phyloP scores from a whole-genome alignment of 257 asterid genomes.

The Cordia subcordata region DNA sequence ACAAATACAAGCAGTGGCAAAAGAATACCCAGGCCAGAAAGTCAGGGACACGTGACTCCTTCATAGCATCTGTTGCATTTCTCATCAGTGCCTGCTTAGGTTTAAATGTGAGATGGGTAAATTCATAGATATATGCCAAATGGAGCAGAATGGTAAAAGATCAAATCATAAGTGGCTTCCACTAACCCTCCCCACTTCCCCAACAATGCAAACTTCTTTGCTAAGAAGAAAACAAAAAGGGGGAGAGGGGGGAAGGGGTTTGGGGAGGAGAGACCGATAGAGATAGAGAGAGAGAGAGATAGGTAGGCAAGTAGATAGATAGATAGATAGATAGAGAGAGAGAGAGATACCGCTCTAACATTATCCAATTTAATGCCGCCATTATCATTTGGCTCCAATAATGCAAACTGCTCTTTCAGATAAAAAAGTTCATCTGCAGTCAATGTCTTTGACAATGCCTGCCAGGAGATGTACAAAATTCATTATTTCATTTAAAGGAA shows the following conservation, averaged over 20 bases:
- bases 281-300: neutral
- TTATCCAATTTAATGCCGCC: slow-evolving; percentile 64
- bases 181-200: neutral
- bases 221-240: neutral
- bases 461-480: slow-evolving; percentile 18
- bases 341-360: slow-evolving; percentile 50
- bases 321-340: slow-evolving; percentile 1
- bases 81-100: slow-evolving; percentile 42
- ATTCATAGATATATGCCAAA: neutral
- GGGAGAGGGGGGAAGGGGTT: neutral
- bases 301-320: too few species aligned
- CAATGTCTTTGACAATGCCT: slow-evolving; percentile 77
- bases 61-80: slow-evolving; percentile 43
- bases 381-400: slow-evolving; percentile 66
- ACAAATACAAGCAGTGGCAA: neutral
- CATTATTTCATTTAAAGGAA: neutral
- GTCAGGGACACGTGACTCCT: slow-evolving; percentile 48
- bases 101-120: neutral
- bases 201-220: too few species aligned
- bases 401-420: slow-evolving; percentile 61
- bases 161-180: slow-evolving; percentile 5
- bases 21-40: slow-evolving; percentile 51
- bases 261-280: neutral
- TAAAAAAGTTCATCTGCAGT: slow-evolving; percentile 63
- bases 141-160: neutral